Conservation (phyloP, 371 early-diverging fungal genomes). For the Ordospora colligata region DNA sequence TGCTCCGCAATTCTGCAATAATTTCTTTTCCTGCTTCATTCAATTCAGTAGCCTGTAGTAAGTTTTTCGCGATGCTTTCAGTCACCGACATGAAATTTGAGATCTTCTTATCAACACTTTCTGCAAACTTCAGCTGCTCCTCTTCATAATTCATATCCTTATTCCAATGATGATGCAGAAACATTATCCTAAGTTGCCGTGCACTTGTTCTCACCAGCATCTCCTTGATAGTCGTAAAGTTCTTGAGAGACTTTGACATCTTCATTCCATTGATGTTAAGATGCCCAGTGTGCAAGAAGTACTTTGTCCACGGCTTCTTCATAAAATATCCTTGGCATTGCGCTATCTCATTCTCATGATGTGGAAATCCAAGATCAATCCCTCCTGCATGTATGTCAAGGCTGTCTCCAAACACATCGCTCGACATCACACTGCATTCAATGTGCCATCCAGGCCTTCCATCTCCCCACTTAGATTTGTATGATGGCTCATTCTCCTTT, state of each 20-base stretch:
- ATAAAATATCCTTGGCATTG: conserved; percentile 76
- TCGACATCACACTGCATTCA: conserved; percentile 97
- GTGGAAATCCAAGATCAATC: conserved; percentile 93
- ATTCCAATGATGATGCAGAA: conserved; percentile 82
- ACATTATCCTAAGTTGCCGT: conserved; percentile 79
- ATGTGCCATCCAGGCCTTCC: conserved; percentile 99
- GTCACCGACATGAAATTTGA: conserved; percentile 65
- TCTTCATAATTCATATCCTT: conserved; percentile 75
- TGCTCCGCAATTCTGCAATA: background rate
- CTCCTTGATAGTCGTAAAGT: conserved; percentile 87
- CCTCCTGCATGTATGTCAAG: conserved; percentile 98
- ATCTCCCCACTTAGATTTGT: conserved; percentile 81
- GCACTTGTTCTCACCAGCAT: conserved; percentile 73
- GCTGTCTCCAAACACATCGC: conserved; percentile 73
- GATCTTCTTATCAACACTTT: conserved; percentile 68
- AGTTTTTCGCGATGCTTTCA: conserved; percentile 65
- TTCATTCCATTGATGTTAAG: conserved; percentile 92
- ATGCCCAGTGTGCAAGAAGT: conserved; percentile 96
- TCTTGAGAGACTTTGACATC: conserved; percentile 98
- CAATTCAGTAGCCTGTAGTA: background rate
- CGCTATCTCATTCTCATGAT: conserved; percentile 97
- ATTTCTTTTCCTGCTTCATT: conserved; percentile 11
- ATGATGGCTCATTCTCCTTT: conserved; percentile 88
- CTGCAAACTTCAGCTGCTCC: conserved; percentile 72
- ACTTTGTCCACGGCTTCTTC: conserved; percentile 83